A percentile compares a stretch with the other conserved stretches of the same genome.
These are phyloP conservation scores for Monilinia aucupariae DNA, from an alignment of 2,329 filamentous ascomycete genomes.

Conservation along the genomic window DNA sequence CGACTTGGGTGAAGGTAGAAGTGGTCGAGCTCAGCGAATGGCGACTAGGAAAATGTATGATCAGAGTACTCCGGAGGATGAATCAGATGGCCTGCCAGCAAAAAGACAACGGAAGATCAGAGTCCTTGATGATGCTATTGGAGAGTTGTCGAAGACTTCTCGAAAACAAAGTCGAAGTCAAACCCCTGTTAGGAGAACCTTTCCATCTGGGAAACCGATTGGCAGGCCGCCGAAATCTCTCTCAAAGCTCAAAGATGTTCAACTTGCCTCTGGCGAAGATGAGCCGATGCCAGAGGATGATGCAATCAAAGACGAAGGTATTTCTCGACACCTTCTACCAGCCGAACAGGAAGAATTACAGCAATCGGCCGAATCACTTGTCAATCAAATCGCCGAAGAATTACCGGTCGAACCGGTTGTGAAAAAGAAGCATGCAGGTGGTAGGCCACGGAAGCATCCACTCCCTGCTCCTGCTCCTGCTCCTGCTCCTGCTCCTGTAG, in stretches of 20 bases:
- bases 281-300: slow-evolving; percentile 13
- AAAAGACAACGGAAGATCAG: slow-evolving; percentile 30
- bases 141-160: slow-evolving; percentile 19
- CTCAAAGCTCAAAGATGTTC: slow-evolving; percentile 29
- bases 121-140: slow-evolving; percentile 23
- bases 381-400: slow-evolving; percentile 22
- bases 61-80: slow-evolving; percentile 27
- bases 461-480: slow-evolving; percentile 10
- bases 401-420: slow-evolving; percentile 11
- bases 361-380: slow-evolving; percentile 27
- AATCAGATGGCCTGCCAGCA: slow-evolving; percentile 28
- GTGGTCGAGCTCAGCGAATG: slow-evolving; percentile 28
- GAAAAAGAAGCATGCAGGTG: slow-evolving; percentile 25
- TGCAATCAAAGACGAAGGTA: slow-evolving; percentile 12
- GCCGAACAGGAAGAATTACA: slow-evolving; percentile 28
- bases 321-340: slow-evolving; percentile 23
- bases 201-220: slow-evolving; percentile 33
- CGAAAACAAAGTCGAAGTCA: slow-evolving; percentile 22
- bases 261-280: slow-evolving; percentile 23
- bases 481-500: slow-evolving; percentile 9
- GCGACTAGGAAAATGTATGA: slow-evolving; percentile 25
- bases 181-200: slow-evolving; percentile 26
- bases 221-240: slow-evolving; percentile 32
- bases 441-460: slow-evolving; percentile 22
- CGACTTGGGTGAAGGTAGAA: slow-evolving; percentile 24